Percentiles rank a stretch among this genome's conserved stretches.
These are phyloP conservation scores for Flaveria sonorensis DNA, from an alignment of 129 eudicot species.

Conservation along the genomic window DNA sequence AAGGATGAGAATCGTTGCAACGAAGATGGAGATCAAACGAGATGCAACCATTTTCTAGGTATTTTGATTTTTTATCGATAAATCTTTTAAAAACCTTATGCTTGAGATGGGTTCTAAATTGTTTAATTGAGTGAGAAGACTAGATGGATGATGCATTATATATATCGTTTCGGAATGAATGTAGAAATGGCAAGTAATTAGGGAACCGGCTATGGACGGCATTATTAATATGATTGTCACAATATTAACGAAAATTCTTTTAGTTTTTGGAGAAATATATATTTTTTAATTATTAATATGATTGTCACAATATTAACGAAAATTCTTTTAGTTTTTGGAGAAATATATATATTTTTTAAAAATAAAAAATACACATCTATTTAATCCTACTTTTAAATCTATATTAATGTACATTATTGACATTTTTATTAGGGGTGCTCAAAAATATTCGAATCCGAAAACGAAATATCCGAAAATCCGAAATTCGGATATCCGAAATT, in stretches of 20 bases:
- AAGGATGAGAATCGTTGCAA: conserved; percentile 22
- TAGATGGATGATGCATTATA: neutral
- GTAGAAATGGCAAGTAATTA: conserved; percentile 7
- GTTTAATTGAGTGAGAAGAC: neutral
- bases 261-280: no score
- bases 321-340: no score
- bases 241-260: neutral
- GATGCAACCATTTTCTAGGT: conserved; percentile 27
- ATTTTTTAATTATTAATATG: neutral
- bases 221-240: neutral
- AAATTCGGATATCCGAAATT: no score
- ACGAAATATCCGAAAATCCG: no score
- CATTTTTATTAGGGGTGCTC: no score
- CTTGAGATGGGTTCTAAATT: neutral
- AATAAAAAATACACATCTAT: no score
- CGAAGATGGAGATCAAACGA: neutral
- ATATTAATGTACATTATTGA: no score
- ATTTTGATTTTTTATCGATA: neutral
- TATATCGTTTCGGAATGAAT: conserved; percentile 21
- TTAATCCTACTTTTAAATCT: no score
- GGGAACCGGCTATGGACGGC: conserved; percentile 29
- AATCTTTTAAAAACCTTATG: neutral
- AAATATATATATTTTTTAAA: no score
- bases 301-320: neutral
- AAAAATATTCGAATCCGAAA: no score